phyloP scores from a whole-genome alignment of 768 basidiomycete genomes.

The Lactifluus volemus region DNA sequence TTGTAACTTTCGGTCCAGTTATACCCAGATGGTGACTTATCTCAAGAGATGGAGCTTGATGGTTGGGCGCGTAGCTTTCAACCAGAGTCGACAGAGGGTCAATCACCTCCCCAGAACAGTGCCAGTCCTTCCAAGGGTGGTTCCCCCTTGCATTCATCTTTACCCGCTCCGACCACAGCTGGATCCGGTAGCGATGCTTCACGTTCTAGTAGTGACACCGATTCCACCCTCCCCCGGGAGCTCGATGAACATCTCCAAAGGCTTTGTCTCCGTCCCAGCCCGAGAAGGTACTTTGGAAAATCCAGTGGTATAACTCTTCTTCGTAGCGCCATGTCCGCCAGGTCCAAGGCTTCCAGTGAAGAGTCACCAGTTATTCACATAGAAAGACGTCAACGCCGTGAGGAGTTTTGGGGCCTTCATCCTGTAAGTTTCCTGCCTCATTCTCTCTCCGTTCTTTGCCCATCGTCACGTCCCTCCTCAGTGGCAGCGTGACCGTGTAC shows the following conservation, averaged over 20 bases:
- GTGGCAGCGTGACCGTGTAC: constrained; percentile 16
- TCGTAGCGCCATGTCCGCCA: constrained; percentile 7
- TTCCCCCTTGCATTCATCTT: background rate
- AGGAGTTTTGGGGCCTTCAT: constrained; percentile 11
- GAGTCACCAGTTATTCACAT: background rate
- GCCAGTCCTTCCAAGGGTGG: background rate
- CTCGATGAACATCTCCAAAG: background rate
- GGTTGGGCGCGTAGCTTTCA: constrained; percentile 11
- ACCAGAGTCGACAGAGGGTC: constrained; percentile 4
- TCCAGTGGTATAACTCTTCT: constrained; percentile 16
- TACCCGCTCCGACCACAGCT: background rate
- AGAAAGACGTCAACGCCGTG: background rate
- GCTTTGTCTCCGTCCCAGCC: constrained; percentile 1
- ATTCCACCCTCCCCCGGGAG: background rate
- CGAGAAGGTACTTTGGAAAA: constrained; percentile 17
- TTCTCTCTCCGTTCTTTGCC: background rate
- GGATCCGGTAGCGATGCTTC: background rate
- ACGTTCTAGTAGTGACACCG: background rate
- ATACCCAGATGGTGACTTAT: constrained; percentile 18
- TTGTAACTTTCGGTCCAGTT: background rate
- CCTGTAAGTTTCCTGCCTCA: background rate
- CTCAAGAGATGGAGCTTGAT: constrained; percentile 18
- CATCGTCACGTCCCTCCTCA: background rate
- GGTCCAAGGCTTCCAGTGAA: background rate
- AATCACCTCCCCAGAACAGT: background rate